Evolutionary conservation across 768 basidiomycete genomes (phyloP), one percentile per base, ranked within the genome.

Genomic region (Lactarius vividus): DNA sequence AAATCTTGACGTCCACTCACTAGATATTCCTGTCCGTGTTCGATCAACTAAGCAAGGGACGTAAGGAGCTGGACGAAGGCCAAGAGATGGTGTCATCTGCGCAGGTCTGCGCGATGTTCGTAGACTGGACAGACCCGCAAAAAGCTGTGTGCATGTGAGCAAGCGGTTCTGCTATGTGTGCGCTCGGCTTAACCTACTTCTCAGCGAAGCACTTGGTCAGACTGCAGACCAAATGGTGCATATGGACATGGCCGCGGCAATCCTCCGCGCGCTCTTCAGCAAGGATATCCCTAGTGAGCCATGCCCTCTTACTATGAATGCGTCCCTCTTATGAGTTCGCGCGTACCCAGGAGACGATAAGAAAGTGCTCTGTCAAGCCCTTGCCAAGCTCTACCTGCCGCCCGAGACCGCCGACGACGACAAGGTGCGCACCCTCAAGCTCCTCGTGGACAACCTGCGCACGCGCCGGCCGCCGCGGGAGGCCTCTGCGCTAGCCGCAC

Each of bases 41-140:
- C 63, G 83, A 87, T 52, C 78, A 85, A 53, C 82, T 90, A 13
- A 76, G 81, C 4, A 77, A 80, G 18, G 79, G 85, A 56, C 82
- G 86, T 61, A 84, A 83, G 23, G 86, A 88, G 16, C 74, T 88
- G 28, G 91, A 91, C 3, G 88, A 88, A 1, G 87, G 85, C 55
- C 84, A 89, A 71, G 84, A 87, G 49, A 90, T 91, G 86, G 83
- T 93, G 13, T 77, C 84, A 0, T 85, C 89, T 0, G 77, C 84
- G 23, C 90, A 93, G 71, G 86, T 93, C 64, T 88, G 86, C 0
- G 78, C 87, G n/a, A 83, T 95, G 76, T 82, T 96, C 72, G 81
- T 89, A 2, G 93, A 95, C 69, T 96, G 94, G 94, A 92, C 90
- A 4, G 89, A 96, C 73, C 90, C 92, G 0, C 81, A 85, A 72